Evolutionary conservation across 163 green algal genomes (phyloP).

Genomic region (Scenedesmus sp.): DNA sequence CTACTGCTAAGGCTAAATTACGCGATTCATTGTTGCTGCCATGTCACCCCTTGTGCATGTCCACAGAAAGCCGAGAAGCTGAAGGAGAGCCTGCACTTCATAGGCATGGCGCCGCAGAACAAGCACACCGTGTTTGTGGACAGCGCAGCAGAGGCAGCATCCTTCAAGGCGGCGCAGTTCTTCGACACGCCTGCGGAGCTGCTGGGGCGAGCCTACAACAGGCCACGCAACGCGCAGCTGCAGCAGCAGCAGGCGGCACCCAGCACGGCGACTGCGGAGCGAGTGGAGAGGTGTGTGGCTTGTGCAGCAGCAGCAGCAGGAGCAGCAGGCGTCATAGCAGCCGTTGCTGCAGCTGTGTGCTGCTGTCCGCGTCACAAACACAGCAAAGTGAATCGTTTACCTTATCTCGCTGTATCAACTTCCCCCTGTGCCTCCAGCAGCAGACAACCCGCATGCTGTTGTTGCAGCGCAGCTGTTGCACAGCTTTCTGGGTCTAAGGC

Average conservation of each 20-base stretch:
- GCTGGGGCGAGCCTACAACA: slow-evolving; percentile 87
- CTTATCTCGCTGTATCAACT: no score
- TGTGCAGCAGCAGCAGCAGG: not conserved
- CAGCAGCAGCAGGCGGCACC: slow-evolving; percentile 20
- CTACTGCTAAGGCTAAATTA: not conserved
- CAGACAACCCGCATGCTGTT: not conserved
- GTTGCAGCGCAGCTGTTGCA: not conserved
- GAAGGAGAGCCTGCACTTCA: slow-evolving; percentile 85
- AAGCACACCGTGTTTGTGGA: slow-evolving; percentile 96
- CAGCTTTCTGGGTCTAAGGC: no score
- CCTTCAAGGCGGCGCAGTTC: slow-evolving; percentile 77
- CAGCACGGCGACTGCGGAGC: slow-evolving; percentile 49
- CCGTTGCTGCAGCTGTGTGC: not conserved
- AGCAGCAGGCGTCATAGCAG: not conserved
- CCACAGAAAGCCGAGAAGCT: slow-evolving; percentile 87
- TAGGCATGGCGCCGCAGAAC: slow-evolving; percentile 70
- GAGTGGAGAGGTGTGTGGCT: not conserved
- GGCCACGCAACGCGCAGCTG: slow-evolving; percentile 70
- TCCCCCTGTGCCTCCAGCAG: not conserved
- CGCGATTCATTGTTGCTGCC: not conserved
- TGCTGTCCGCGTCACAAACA: not conserved
- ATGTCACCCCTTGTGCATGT: not conserved
- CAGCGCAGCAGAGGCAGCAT: slow-evolving; percentile 61
- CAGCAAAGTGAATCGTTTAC: no score
- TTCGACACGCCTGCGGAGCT: slow-evolving; percentile 90